Evolutionary conservation across 345 rosid genomes (phyloP).

Genomic region (Camelina neglecta): DNA sequence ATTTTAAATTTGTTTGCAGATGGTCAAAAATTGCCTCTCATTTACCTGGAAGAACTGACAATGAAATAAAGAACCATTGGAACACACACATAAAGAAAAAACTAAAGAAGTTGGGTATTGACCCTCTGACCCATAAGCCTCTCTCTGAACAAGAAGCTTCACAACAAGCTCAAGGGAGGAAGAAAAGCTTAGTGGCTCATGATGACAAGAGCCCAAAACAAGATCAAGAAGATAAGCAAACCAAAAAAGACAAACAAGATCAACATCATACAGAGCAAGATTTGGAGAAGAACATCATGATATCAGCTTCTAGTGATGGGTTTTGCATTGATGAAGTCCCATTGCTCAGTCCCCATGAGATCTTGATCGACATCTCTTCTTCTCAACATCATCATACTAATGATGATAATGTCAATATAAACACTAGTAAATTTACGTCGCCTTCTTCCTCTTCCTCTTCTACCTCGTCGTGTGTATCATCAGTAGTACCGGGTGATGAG

Average conservation of each 20-base stretch:
- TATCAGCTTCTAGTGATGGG: slow-evolving; percentile 35
- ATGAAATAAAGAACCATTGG: slow-evolving; percentile 99
- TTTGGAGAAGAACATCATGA: slow-evolving; percentile 22
- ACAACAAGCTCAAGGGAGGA: slow-evolving; percentile 29
- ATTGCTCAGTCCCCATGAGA: slow-evolving; percentile 68
- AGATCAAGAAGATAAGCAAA: slow-evolving; percentile 29
- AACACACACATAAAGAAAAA: slow-evolving; percentile 96
- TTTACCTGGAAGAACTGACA: slow-evolving; percentile 97
- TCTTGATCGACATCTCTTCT: slow-evolving; percentile 44
- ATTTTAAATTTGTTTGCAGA: slow-evolving; percentile 43
- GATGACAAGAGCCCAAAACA: slow-evolving; percentile 28
- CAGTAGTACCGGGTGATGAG: slow-evolving; percentile 33
- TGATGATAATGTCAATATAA: slow-evolving; percentile 35
- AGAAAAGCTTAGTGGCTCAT: slow-evolving; percentile 33
- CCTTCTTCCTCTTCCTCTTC: slow-evolving; percentile 42
- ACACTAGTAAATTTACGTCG: slow-evolving; percentile 28
- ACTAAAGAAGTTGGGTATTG: slow-evolving; percentile 88
- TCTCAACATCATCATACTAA: slow-evolving; percentile 47
- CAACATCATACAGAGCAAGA: slow-evolving; percentile 27
- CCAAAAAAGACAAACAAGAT: slow-evolving; percentile 17
- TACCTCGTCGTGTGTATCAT: slow-evolving; percentile 36
- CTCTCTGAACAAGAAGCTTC: slow-evolving; percentile 41
- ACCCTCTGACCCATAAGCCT: slow-evolving; percentile 86
- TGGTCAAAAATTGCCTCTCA: slow-evolving; percentile 99
- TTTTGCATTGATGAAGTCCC: slow-evolving; percentile 87